Conservation (phyloP, 1,139 yeast species). For the Yarrowia galli region DNA sequence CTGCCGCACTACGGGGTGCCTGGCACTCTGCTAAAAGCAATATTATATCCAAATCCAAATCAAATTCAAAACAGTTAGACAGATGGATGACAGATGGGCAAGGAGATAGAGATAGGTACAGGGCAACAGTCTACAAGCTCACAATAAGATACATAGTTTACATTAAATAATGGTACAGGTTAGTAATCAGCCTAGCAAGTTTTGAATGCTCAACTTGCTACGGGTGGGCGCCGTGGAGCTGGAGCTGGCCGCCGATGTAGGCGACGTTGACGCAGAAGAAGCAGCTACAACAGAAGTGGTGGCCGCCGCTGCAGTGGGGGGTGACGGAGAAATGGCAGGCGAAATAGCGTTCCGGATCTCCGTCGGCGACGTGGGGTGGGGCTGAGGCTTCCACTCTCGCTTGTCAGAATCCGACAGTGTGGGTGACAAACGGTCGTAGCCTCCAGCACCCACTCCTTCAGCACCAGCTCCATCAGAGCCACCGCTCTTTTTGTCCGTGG, state of each 20-base stretch:
- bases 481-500: slow-evolving; percentile 21
- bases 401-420: slow-evolving; percentile 33
- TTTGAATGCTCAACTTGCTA: slow-evolving; percentile 35
- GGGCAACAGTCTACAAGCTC: no score
- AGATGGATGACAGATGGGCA: no score
- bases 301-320: slow-evolving; percentile 6
- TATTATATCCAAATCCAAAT: background rate
- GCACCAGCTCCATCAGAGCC: background rate
- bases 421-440: slow-evolving; percentile 21
- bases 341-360: slow-evolving; percentile 27
- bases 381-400: slow-evolving; percentile 29
- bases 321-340: slow-evolving; percentile 10
- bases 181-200: slow-evolving; percentile 32
- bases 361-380: slow-evolving; percentile 35
- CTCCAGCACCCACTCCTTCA: background rate
- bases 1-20: slow-evolving; percentile 10
- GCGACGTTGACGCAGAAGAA: slow-evolving; percentile 4
- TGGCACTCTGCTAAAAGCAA: background rate
- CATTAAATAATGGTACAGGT: slow-evolving; percentile 34
- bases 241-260: slow-evolving; percentile 17
- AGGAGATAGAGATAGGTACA: no score
- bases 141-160: slow-evolving; percentile 20
- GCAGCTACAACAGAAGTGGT: background rate
- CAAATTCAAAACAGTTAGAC: no score
- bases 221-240: slow-evolving; percentile 29